Evolutionary conservation across 306 rosid genomes (phyloP).

Genomic region (Dalbergia cultrata): DNA sequence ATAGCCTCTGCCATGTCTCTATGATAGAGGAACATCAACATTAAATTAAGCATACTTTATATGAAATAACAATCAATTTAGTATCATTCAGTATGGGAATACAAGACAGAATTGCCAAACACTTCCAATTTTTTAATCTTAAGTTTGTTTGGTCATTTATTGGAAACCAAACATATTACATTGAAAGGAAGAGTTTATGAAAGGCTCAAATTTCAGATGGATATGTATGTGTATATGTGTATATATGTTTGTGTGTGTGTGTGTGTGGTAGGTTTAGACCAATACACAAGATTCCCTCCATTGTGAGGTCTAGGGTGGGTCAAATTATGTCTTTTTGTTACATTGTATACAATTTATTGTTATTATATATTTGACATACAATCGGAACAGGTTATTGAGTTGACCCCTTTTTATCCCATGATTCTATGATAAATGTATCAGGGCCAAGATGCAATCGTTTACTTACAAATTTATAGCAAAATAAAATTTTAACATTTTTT

Average conservation of each 20-base stretch:
- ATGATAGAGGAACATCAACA: slow-evolving; percentile 38
- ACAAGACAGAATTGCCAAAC: slow-evolving; percentile 23
- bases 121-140: slow-evolving; percentile 29
- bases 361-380: too few species aligned
- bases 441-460: too few species aligned
- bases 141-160: background rate
- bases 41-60: slow-evolving; percentile 36
- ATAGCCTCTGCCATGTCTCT: slow-evolving; percentile 69
- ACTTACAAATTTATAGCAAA: too few species aligned
- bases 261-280: too few species aligned
- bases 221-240: too few species aligned
- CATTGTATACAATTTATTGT: too few species aligned
- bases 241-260: too few species aligned
- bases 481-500: too few species aligned
- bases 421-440: too few species aligned
- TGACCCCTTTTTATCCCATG: too few species aligned
- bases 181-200: slow-evolving; percentile 24
- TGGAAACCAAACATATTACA: background rate
- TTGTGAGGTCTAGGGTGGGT: background rate
- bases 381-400: too few species aligned
- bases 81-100: slow-evolving; percentile 25
- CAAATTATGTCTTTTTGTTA: background rate
- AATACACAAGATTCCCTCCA: background rate
- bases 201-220: slow-evolving; percentile 28
- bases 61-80: slow-evolving; percentile 12